Percentiles rank a stretch among this genome's conserved stretches.
Conservation (phyloP, 352 stramenopile genomes). For the Elongisporangium anandrum region DNA sequence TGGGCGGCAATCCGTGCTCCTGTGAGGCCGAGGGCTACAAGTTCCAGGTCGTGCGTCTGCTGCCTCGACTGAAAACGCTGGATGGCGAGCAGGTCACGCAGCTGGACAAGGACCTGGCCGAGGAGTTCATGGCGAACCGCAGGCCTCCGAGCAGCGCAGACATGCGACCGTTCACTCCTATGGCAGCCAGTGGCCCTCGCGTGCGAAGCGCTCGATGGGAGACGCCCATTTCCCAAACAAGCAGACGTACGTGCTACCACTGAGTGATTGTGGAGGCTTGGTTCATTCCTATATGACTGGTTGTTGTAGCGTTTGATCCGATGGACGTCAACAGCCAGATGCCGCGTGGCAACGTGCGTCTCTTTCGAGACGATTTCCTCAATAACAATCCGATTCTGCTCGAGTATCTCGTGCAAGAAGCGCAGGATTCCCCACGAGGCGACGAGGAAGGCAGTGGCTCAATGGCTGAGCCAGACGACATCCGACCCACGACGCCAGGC, state of each 20-base stretch:
- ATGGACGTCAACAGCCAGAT: slow-evolving; percentile 50
- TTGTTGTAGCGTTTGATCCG: slow-evolving; percentile 35
- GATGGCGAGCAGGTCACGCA: slow-evolving; percentile 70
- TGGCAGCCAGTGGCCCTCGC: slow-evolving; percentile 7
- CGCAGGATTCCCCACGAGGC: slow-evolving; percentile 9
- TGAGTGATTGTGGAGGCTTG: too few species aligned
- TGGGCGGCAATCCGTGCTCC: slow-evolving; percentile 74
- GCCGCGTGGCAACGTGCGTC: slow-evolving; percentile 67
- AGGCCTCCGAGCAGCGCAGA: background rate
- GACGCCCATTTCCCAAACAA: background rate
- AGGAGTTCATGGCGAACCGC: slow-evolving; percentile 39
- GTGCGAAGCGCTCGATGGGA: slow-evolving; percentile 6
- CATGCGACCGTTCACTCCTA: slow-evolving; percentile 34
- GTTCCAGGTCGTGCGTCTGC: slow-evolving; percentile 53
- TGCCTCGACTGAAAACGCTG: slow-evolving; percentile 63
- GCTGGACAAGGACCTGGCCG: slow-evolving; percentile 66
- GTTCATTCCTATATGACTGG: too few species aligned
- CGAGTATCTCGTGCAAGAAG: slow-evolving; percentile 67
- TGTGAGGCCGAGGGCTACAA: slow-evolving; percentile 63
- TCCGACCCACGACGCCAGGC: slow-evolving; percentile 1
- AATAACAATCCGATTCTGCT: slow-evolving; percentile 83
- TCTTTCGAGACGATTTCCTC: slow-evolving; percentile 83
- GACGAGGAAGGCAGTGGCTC: slow-evolving; percentile 4
- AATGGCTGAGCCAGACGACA: background rate
- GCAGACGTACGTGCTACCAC: background rate